Conservation (phyloP, 1,284 basidiomycete genomes). For the Ustilago sp. region DNA sequence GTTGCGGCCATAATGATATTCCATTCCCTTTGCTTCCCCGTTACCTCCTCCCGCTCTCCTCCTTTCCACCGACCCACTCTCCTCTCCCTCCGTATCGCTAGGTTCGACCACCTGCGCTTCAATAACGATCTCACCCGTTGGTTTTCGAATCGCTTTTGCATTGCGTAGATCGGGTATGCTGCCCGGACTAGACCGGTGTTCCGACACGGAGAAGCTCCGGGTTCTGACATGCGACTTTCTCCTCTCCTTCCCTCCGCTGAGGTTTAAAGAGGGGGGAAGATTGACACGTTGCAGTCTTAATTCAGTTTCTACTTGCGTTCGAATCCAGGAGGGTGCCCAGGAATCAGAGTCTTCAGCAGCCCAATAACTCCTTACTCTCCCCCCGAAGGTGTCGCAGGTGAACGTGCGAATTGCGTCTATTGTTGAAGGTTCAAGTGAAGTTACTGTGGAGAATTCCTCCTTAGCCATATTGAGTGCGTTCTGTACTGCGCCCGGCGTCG, state of each 20-base stretch:
- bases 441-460: constrained; percentile 53
- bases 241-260: not conserved
- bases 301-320: constrained; percentile 36
- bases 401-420: constrained; percentile 24
- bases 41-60: not conserved
- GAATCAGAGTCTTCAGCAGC: constrained; percentile 33
- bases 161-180: constrained; percentile 26
- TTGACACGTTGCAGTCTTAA: constrained; percentile 31
- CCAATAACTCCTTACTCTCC: constrained; percentile 26
- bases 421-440: constrained; percentile 18
- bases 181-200: constrained; percentile 31
- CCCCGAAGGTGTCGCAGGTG: not conserved
- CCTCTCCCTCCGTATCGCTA: constrained; percentile 25
- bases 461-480: constrained; percentile 55
- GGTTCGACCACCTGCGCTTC: constrained; percentile 32
- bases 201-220: constrained; percentile 37
- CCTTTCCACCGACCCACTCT: not conserved
- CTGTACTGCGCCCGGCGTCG: constrained; percentile 38
- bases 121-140: constrained; percentile 52
- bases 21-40: not conserved
- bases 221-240: constrained; percentile 22
- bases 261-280: constrained; percentile 16
- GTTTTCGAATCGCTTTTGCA: constrained; percentile 37
- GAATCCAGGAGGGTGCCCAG: constrained; percentile 53
- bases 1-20: constrained; percentile 20